Evolutionary conservation across 177 flowering plant species (phyloP).

Genomic region (Vitis hybrid): DNA sequence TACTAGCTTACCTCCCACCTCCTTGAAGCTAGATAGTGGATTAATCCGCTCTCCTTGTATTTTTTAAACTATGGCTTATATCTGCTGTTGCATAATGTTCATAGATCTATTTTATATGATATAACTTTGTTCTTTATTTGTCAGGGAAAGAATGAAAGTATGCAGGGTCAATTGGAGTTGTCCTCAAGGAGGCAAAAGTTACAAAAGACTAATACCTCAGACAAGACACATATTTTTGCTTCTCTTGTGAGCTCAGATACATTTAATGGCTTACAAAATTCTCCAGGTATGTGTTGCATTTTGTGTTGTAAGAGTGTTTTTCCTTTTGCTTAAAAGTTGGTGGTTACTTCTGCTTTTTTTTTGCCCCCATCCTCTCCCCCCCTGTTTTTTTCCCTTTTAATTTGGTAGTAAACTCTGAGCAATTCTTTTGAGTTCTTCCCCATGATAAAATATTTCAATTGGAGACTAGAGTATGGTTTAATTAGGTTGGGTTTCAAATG

Average conservation of each 20-base stretch:
- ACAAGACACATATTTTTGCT: slow-evolving; percentile 21
- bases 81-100: neutral
- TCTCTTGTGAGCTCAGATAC: slow-evolving; percentile 14
- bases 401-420: neutral
- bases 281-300: slow-evolving; percentile 33
- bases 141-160: slow-evolving; percentile 45
- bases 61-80: neutral
- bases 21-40: no score
- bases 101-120: neutral
- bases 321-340: neutral
- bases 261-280: slow-evolving; percentile 21
- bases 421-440: neutral
- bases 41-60: no score
- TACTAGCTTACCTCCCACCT: no score
- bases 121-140: slow-evolving; percentile 4
- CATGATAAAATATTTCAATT: no score
- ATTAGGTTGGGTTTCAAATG: no score
- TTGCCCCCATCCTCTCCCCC: no score
- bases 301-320: neutral
- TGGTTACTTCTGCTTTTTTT: neutral
- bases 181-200: slow-evolving; percentile 36
- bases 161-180: slow-evolving; percentile 34
- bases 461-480: no score
- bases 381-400: neutral
- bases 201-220: slow-evolving; percentile 23